Evolutionary conservation across 306 rosid genomes (phyloP).

Genomic region (Prunus padus): DNA sequence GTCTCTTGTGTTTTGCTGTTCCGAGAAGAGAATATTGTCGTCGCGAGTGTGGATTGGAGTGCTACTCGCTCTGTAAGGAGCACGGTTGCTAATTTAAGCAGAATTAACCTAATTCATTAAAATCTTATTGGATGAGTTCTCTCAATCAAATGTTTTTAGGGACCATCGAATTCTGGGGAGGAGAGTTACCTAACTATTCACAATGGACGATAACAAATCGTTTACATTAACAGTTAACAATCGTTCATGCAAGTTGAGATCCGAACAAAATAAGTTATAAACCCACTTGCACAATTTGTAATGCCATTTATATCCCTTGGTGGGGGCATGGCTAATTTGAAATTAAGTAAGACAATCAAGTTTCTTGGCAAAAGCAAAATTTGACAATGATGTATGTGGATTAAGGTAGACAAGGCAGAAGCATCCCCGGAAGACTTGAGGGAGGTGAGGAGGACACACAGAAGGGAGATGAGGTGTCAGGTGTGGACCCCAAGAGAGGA

Average conservation of each 20-base stretch:
- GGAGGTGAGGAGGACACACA: not conserved
- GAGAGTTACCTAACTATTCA: too few relatives aligned
- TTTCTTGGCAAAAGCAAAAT: not conserved
- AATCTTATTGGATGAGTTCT: not conserved
- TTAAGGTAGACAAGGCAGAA: not conserved
- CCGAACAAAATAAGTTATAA: too few relatives aligned
- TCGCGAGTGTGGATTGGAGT: not conserved
- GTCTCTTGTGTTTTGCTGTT: not conserved
- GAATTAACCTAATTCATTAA: not conserved
- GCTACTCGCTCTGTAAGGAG: not conserved
- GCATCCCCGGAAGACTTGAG: not conserved
- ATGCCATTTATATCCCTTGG: too few relatives aligned
- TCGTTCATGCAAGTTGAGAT: too few relatives aligned
- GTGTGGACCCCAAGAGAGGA: slow-evolving; percentile 5
- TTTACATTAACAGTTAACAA: too few relatives aligned
- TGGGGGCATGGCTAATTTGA: not conserved
- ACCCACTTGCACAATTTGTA: too few relatives aligned
- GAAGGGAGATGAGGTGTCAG: not conserved
- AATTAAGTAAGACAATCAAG: not conserved
- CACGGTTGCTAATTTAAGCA: not conserved
- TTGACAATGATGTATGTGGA: not conserved
- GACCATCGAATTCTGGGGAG: too few relatives aligned
- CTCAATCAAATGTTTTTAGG: too few relatives aligned
- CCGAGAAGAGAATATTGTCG: not conserved
- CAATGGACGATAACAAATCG: too few relatives aligned